A percentile compares a stretch with the other conserved stretches of the same genome.
phyloP scores from a whole-genome alignment of 106 monocot genomes.

The Dioscorea alata region DNA sequence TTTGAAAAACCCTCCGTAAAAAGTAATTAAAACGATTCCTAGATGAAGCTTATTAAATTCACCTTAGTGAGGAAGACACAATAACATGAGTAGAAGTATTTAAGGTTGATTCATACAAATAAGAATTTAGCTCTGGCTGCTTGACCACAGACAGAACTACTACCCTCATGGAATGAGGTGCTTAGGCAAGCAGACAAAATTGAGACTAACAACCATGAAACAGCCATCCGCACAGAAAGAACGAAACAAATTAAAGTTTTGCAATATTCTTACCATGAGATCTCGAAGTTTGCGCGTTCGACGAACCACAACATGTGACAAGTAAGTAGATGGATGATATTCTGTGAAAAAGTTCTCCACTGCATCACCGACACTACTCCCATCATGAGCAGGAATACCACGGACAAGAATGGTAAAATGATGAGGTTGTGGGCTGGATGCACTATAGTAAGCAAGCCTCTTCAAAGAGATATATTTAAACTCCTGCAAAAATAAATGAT shows the following conservation, averaged over 20 bases:
- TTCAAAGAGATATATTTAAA: constrained; percentile 60
- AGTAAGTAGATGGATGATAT: constrained; percentile 71
- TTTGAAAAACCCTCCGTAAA: no score
- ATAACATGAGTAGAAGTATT: no score
- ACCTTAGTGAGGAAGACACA: no score
- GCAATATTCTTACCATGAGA: constrained; percentile 60
- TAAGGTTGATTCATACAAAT: no score
- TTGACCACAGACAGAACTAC: no score
- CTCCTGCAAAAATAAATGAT: constrained; percentile 50
- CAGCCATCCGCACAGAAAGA: no score
- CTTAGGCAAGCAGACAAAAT: no score
- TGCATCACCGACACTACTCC: constrained; percentile 41
- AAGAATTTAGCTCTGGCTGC: no score
- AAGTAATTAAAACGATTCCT: no score
- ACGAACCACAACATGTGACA: constrained; percentile 63
- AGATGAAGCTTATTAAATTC: no score
- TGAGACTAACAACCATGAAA: no score
- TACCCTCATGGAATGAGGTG: no score
- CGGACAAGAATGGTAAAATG: constrained; percentile 88
- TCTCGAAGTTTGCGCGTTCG: constrained; percentile 70
- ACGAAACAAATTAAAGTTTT: not conserved
- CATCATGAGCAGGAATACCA: constrained; percentile 54
- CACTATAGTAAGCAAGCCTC: constrained; percentile 63
- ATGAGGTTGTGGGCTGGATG: constrained; percentile 62
- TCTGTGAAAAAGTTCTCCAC: constrained; percentile 81